Evolutionary conservation across 2,329 filamentous ascomycete species (phyloP), one percentile per base, ranked within the genome.

Genomic region (Pyrenochaeta sp.): DNA sequence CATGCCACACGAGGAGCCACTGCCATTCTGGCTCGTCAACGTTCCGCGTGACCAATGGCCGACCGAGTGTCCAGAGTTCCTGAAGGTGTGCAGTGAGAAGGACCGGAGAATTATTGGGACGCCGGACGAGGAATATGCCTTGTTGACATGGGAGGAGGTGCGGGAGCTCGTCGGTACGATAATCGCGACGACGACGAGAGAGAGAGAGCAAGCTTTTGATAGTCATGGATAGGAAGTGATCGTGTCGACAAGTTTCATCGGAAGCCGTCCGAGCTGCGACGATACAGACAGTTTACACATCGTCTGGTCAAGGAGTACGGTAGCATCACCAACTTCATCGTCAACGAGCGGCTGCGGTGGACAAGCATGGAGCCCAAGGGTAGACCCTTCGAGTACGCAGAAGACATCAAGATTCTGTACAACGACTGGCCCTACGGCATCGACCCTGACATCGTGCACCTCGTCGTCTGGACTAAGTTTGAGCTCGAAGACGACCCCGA

Each of bases 371-470:
- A 69, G 46, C 76, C 80, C 3, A 74, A 68, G 51, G 79, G 77
- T 5, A 57, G 59, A 19, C 79, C 79, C 7, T 85, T 85, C 61
- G 78, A 78, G 30, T 74, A 79, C 56, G 65, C 78, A 83, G 83
- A 80, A 46, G 90, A 95, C 71, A 79, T 89, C 68, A 92, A 88
- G 76, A 88, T 96, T 47, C 77, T 97, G 40, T 87, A 86, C 78
- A 98, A 98, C 73, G 93, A 98, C 82, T 97, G 93, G 91, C 94
- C 94, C 0, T 98, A 97, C 72, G 93, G 92, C 0, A 83, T 97
- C 52, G 92, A 95, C 68, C 73, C 81, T 46, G 83, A 85, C 50
- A 93, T 97, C 63, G 86, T 91, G 15, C 94, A 97, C 74, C 82
- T 97, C 2, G 91, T 97, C 5, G 88, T 97, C 12, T 98, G 94